phyloP scores from a whole-genome alignment of 257 asterid genomes.

The Fraxinus excelsior region DNA sequence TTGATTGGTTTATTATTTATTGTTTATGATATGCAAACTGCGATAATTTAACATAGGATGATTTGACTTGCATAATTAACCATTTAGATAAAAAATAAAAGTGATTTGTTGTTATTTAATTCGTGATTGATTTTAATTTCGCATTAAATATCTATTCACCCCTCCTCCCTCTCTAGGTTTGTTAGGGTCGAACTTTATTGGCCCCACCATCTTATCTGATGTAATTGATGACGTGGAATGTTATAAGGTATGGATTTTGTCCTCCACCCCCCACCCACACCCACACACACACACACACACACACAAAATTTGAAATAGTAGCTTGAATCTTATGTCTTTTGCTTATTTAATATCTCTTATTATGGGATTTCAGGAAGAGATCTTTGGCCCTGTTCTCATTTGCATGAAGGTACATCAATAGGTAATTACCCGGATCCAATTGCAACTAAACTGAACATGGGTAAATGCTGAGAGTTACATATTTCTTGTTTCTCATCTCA shows the following conservation, averaged over 20 bases:
- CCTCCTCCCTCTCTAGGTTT: too few species aligned
- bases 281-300: too few species aligned
- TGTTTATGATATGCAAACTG: too few species aligned
- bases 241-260: conserved; percentile 61
- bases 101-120: too few species aligned
- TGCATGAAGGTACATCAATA: conserved; percentile 78
- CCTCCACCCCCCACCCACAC: too few species aligned
- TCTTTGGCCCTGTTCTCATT: conserved; percentile 94
- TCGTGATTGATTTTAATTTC: too few species aligned
- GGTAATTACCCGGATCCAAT: not conserved
- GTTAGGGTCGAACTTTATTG: conserved; percentile 92
- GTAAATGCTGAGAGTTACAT: conserved; percentile 20
- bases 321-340: conserved; percentile 7
- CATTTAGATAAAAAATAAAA: too few species aligned
- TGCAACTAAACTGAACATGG: not conserved
- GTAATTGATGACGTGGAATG: conserved; percentile 97
- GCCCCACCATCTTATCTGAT: conserved; percentile 87
- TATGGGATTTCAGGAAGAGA: conserved; percentile 71
- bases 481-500: conserved; percentile 37
- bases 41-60: too few species aligned
- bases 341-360: too few species aligned
- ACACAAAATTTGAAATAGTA: not conserved
- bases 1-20: too few species aligned
- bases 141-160: too few species aligned
- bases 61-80: too few species aligned